Evolutionary conservation across 2,329 filamentous ascomycete genomes (phyloP), one percentile per base, ranked within the genome.

Genomic region (Trichoderma harzianum): DNA sequence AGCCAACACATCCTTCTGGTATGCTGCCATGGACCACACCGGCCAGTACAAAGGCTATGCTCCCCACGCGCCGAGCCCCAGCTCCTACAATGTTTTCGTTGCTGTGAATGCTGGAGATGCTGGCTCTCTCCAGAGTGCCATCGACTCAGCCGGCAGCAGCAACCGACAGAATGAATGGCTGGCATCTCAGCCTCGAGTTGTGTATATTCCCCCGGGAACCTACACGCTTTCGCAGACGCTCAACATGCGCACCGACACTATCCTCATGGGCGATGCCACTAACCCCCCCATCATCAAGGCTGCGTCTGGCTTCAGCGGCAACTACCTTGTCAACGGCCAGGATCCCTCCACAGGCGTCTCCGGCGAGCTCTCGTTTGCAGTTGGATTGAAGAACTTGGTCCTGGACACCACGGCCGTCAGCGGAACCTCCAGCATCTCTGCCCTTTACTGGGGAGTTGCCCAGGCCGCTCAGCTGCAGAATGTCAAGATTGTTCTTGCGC

Each of bases 361-460:
- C 7, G 82, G 82, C 30, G 82, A 84, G 72, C 75, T 83, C 3
- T 83, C 82, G 0, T 84, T 84, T 55, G 79, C 83, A 18, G 82
- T 85, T 16, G 79, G 80, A 16, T 62, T 85, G 61, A 84, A 84
- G 78, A 84, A 84, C 72, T 24, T 85, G 7, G 75, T 84, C 36
- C 78, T 85, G 7, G 83, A 84, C 72, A 84, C 83, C 1, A 82
- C 82, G 4, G 76, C 73, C 39, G 79, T 84, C 32, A 66, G 78
- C 3, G 34, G 24, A 75, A 75, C 76, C 63, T 78, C 76, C 11
- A 74, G 72, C 1, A 83, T 84, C 60, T 81, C 80, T 5, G 83
- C 83, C 5, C 79, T 85, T 0, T 82, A 78, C 66, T 85, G 83
- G 83, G 81, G 82, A 12, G 83, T 85, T n/a, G 83, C 83, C 2